These are phyloP conservation scores for Aspergillus ruber DNA, from an alignment of 2,329 filamentous ascomycete genomes.

Conservation along the genomic window DNA sequence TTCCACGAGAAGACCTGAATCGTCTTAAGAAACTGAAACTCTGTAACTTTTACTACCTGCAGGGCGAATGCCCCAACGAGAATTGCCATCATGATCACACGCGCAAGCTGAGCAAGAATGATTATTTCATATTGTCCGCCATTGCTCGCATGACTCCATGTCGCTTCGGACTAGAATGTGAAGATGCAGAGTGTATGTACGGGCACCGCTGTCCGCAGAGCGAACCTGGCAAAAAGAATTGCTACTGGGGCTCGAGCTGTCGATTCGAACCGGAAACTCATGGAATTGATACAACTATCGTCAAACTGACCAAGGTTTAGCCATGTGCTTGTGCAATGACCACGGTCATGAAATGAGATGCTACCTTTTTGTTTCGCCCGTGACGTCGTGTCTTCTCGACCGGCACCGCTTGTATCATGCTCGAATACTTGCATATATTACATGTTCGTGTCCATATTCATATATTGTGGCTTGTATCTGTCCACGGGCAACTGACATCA, in stretches of 20 bases:
- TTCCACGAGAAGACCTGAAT: constrained; percentile 50
- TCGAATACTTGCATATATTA: too few species aligned
- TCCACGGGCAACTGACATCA: too few species aligned
- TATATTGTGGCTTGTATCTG: not conserved
- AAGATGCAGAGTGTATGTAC: constrained; percentile 57
- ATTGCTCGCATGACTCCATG: constrained; percentile 60
- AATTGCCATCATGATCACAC: constrained; percentile 51
- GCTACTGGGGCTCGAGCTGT: constrained; percentile 53
- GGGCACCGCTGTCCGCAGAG: constrained; percentile 57
- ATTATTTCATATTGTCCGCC: constrained; percentile 49
- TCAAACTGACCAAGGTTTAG: constrained; percentile 46
- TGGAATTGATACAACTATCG: constrained; percentile 51
- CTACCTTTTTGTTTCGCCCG: not conserved
- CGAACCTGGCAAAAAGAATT: constrained; percentile 47
- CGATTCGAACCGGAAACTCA: constrained; percentile 54
- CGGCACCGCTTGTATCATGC: not conserved
- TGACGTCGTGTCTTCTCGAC: not conserved
- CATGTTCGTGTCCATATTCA: too few species aligned
- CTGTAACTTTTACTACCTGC: constrained; percentile 57
- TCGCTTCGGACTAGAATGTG: constrained; percentile 50
- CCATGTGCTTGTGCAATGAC: not conserved
- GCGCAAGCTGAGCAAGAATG: constrained; percentile 47
- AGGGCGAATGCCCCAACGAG: constrained; percentile 51
- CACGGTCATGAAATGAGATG: not conserved
- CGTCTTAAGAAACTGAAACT: constrained; percentile 57